Percentiles rank a stretch among this genome's conserved stretches.
These are phyloP conservation scores for Populus simonii DNA, from an alignment of 345 rosid species.

Conservation along the genomic window DNA sequence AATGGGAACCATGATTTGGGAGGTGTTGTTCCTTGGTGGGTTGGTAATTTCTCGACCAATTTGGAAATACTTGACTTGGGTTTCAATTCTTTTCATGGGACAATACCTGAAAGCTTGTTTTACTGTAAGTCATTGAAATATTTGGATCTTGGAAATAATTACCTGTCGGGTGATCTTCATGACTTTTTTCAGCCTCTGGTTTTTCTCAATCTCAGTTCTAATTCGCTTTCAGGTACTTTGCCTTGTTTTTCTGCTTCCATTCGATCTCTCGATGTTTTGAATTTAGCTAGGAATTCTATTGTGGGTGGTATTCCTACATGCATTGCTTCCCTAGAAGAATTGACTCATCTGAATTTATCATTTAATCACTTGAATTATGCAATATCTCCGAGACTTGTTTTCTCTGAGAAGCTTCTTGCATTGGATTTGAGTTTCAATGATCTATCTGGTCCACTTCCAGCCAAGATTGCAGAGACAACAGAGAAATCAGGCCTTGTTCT, in stretches of 20 bases:
- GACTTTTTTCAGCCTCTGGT: slow-evolving; percentile 65
- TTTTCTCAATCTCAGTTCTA: slow-evolving; percentile 66
- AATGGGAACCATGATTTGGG: slow-evolving; percentile 54
- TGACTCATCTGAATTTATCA: slow-evolving; percentile 68
- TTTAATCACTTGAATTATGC: slow-evolving; percentile 57
- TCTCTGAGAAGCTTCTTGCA: slow-evolving; percentile 65
- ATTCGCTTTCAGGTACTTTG: slow-evolving; percentile 68
- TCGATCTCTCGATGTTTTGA: slow-evolving; percentile 48
- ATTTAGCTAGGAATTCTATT: slow-evolving; percentile 62
- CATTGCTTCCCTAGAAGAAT: slow-evolving; percentile 50
- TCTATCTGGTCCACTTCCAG: slow-evolving; percentile 66
- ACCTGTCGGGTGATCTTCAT: slow-evolving; percentile 48
- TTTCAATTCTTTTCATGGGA: slow-evolving; percentile 66
- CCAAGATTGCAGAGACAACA: slow-evolving; percentile 53
- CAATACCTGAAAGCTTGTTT: slow-evolving; percentile 54
- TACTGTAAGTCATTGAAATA: slow-evolving; percentile 48
- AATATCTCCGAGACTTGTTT: slow-evolving; percentile 68
- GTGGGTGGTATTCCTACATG: slow-evolving; percentile 91
- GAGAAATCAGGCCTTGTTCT: slow-evolving; percentile 76
- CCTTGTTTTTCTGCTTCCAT: slow-evolving; percentile 73
- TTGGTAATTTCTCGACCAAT: slow-evolving; percentile 53
- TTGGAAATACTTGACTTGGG: slow-evolving; percentile 69
- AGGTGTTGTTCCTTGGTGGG: slow-evolving; percentile 60
- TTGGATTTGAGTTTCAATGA: slow-evolving; percentile 81
- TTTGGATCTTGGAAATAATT: slow-evolving; percentile 64